Conservation (phyloP, 768 basidiomycete genomes). For the Inosperma sp. region DNA sequence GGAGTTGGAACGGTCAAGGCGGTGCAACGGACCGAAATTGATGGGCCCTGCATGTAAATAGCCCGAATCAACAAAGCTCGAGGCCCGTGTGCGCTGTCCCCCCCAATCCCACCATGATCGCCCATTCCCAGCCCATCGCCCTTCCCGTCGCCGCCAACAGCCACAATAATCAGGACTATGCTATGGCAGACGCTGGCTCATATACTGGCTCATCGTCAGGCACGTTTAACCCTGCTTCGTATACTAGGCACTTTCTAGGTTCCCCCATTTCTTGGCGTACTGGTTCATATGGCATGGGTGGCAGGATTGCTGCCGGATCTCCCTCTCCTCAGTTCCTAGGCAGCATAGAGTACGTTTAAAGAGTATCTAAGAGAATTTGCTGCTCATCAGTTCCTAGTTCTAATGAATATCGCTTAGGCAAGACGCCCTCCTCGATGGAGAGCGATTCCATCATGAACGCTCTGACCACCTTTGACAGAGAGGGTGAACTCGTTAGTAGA, state of each 20-base stretch:
- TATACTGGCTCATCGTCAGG: slow-evolving; percentile 41
- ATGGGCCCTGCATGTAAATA: slow-evolving; percentile 3
- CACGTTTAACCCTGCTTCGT: slow-evolving; percentile 63
- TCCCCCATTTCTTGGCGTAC: slow-evolving; percentile 70
- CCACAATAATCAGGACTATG: slow-evolving; percentile 25
- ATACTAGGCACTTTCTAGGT: slow-evolving; percentile 63
- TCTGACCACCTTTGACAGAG: slow-evolving; percentile 58
- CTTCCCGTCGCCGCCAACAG: slow-evolving; percentile 25
- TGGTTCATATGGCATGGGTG: slow-evolving; percentile 52
- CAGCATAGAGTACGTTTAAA: slow-evolving; percentile 56
- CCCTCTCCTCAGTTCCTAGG: slow-evolving; percentile 58
- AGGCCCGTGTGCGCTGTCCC: slow-evolving; percentile 7
- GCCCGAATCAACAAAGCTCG: slow-evolving; percentile 6
- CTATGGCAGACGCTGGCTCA: slow-evolving; percentile 47
- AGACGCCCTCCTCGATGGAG: slow-evolving; percentile 49
- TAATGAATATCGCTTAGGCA: slow-evolving; percentile 33
- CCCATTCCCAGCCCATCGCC: slow-evolving; percentile 45
- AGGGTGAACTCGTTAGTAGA: slow-evolving; percentile 64
- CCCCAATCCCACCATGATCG: slow-evolving; percentile 21
- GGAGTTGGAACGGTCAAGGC: neutral
- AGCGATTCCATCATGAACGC: slow-evolving; percentile 64
- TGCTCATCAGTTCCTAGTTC: slow-evolving; percentile 17
- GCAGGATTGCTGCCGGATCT: slow-evolving; percentile 57
- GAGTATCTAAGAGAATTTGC: neutral
- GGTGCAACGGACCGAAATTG: slow-evolving; percentile 6